Evolutionary conservation across 106 monocot genomes (phyloP), one percentile per base, ranked within the genome.

Genomic region (Acorus calamus): DNA sequence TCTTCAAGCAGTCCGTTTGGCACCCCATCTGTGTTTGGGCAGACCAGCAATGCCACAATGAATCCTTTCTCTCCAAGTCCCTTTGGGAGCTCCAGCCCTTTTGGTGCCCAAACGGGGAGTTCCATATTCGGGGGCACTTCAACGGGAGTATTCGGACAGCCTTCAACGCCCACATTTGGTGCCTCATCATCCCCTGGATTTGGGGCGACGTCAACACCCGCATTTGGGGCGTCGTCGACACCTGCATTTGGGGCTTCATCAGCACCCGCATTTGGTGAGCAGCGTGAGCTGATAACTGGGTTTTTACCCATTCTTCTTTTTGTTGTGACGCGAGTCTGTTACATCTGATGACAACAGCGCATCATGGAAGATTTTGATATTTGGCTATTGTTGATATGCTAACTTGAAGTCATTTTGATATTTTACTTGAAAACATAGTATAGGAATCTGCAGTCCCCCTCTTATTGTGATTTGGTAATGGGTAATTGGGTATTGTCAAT

Each of bases 111-210:
- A 67, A 68, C 85, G 1, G 88, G 85, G 45, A 70, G 56, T 52
- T 83, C 88, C 7, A 28, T 81, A 4, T 93, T 93, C 68, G 88
- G 86, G 12, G 64, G 86, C 45, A 86, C 81, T 11, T 93, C 89
- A 2, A 94, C 89, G 42, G 89, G 93, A 5, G 89, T 89, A n/a
- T 93, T 89, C 68, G 89, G 89, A 4, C 83, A 83, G 59, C 66
- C 80, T 6, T 72, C 79, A 2, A 70, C 81, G 14, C 75, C 82
- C 6, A 54, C 77, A 9, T 89, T 89, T 62, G 79, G 85, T 68
- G 77, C 80, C 54, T 83, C 88, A 4, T 67, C 92, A 2, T 57
- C 83, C 7, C 74, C 82, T 11, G 66, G 76, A 46, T 82, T 86
- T 78, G 81, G 86, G 49, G 28, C 28, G 28, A 81, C 70, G 52